Percentiles rank a stretch among this genome's conserved stretches.
These are phyloP conservation scores for Eimeria acervulina DNA, from an alignment of 169 alveolate genomes.

Conservation along the genomic window DNA sequence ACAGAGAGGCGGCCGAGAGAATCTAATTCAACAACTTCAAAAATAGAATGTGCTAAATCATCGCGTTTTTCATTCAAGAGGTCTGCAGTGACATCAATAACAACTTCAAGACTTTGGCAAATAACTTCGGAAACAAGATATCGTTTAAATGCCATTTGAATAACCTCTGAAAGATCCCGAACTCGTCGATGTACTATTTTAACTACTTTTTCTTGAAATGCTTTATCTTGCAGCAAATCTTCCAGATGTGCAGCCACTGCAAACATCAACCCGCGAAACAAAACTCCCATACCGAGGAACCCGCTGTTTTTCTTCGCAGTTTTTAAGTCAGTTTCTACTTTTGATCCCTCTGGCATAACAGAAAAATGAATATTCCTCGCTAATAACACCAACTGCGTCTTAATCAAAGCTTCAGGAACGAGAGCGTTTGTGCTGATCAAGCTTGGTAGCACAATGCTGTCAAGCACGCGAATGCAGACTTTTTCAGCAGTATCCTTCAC, in stretches of 20 bases:
- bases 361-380: background rate
- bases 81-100: background rate
- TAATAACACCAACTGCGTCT: background rate
- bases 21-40: background rate
- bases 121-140: background rate
- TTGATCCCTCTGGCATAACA: background rate
- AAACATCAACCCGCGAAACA: conserved; percentile 1
- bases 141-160: background rate
- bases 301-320: background rate
- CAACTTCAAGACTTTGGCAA: background rate
- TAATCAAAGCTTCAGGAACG: background rate
- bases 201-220: background rate
- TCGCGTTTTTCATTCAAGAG: background rate
- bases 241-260: background rate
- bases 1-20: conserved; percentile 10
- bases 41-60: background rate
- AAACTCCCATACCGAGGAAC: background rate
- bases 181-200: background rate
- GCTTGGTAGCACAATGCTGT: conserved; percentile 8
- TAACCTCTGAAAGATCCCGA: background rate
- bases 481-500: conserved; percentile 22
- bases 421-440: background rate
- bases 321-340: background rate
- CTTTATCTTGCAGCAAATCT: background rate
- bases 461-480: background rate